phyloP scores from a whole-genome alignment of 2,329 filamentous ascomycete species.

The Ophiostoma novo-ulmi region DNA sequence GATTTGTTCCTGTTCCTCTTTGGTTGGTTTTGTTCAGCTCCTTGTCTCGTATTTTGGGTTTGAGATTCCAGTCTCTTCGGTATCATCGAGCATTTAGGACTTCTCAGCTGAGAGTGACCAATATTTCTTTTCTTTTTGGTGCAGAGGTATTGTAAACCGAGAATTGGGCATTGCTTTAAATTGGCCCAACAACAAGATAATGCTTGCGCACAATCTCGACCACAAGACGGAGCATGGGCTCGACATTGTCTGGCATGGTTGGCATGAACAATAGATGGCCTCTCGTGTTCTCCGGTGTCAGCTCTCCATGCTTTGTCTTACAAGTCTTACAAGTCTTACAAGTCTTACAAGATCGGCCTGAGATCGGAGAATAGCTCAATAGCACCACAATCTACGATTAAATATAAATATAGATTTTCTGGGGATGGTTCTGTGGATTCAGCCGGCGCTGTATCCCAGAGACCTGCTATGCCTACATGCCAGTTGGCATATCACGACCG shows the following conservation, averaged over 20 bases:
- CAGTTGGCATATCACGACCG: not conserved
- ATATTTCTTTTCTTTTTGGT: not conserved
- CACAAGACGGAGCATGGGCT: not conserved
- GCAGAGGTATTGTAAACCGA: not conserved
- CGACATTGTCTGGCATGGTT: not conserved
- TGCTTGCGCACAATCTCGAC: not conserved
- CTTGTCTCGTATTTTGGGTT: not conserved
- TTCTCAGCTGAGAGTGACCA: not conserved
- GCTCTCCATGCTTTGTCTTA: not conserved
- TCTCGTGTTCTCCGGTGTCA: not conserved
- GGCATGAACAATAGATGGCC: not conserved
- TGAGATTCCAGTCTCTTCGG: not conserved
- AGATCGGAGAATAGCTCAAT: not conserved
- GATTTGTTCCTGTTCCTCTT: not conserved
- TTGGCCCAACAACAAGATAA: constrained; percentile 1
- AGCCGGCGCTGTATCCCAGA: not conserved
- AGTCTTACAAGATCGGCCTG: not conserved
- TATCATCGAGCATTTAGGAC: not conserved
- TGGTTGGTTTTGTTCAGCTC: not conserved
- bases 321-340: not conserved
- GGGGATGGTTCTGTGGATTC: not conserved
- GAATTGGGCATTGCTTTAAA: not conserved
- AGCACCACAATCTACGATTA: not conserved
- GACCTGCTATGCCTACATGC: constrained; percentile 3
- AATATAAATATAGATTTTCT: not conserved